These are phyloP conservation scores for Fraxinus quadrangulata DNA, from an alignment of 257 asterid genomes.

Conservation along the genomic window DNA sequence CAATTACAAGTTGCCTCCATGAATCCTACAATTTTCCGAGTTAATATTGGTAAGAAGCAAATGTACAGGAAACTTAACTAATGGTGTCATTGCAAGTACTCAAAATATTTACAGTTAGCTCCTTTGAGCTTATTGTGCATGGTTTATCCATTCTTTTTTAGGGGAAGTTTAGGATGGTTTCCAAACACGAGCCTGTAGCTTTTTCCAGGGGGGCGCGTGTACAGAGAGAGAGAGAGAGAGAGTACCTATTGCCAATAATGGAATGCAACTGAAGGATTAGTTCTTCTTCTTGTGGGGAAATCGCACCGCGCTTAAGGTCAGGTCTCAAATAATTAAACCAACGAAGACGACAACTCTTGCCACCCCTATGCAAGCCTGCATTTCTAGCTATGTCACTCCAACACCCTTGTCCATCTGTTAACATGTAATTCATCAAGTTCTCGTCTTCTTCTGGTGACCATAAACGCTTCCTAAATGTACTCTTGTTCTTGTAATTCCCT, in stretches of 20 bases:
- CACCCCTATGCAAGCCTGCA: slow-evolving; percentile 76
- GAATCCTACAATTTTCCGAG: too few relatives aligned
- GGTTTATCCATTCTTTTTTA: too few relatives aligned
- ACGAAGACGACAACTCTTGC: slow-evolving; percentile 79
- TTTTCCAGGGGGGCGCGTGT: too few relatives aligned
- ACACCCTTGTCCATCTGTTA: slow-evolving; percentile 77
- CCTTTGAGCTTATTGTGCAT: too few relatives aligned
- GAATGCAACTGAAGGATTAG: slow-evolving; percentile 79
- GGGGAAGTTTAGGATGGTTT: too few relatives aligned
- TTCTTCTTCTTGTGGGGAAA: slow-evolving; percentile 76
- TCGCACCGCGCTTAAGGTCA: slow-evolving; percentile 84
- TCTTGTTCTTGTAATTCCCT: slow-evolving; percentile 25
- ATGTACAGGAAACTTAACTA: too few relatives aligned
- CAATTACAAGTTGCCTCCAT: too few relatives aligned
- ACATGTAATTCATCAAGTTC: slow-evolving; percentile 75
- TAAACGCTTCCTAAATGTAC: slow-evolving; percentile 64
- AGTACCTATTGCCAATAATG: slow-evolving; percentile 81
- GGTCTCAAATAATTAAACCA: slow-evolving; percentile 89
- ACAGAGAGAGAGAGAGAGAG: background rate
- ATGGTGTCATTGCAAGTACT: too few relatives aligned
- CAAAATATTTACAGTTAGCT: too few relatives aligned
- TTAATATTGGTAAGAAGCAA: too few relatives aligned
- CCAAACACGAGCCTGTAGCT: too few relatives aligned
- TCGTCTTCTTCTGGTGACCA: slow-evolving; percentile 95
- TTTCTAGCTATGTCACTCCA: slow-evolving; percentile 90